Percentiles rank a stretch among this genome's conserved stretches.
Conservation (phyloP, 306 rosid genomes). For the Castanea crenata region DNA sequence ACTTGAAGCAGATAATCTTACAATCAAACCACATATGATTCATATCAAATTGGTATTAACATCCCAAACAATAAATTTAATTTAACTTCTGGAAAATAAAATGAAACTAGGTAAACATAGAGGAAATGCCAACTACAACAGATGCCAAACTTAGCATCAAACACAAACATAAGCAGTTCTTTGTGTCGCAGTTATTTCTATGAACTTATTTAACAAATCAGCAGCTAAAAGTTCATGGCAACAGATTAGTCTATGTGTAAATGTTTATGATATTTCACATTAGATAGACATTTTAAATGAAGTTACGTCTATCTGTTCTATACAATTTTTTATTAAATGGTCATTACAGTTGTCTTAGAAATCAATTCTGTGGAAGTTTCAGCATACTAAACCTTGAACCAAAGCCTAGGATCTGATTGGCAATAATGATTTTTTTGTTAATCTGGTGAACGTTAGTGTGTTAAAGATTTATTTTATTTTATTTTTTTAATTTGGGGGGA, state of each 20-base stretch:
- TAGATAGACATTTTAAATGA: background rate
- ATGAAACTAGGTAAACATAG: background rate
- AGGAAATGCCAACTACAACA: background rate
- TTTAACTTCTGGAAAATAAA: background rate
- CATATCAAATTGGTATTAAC: background rate
- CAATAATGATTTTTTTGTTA: background rate
- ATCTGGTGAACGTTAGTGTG: background rate
- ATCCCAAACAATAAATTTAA: background rate
- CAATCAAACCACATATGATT: background rate
- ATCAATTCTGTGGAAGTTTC: background rate
- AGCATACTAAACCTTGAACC: background rate
- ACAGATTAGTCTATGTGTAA: background rate
- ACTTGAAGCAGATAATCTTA: background rate
- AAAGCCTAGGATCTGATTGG: background rate
- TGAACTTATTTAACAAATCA: no score
- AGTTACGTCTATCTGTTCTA: background rate
- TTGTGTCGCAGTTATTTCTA: background rate
- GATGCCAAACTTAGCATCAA: background rate
- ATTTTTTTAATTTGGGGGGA: background rate
- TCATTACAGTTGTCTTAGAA: background rate
- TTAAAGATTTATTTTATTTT: background rate
- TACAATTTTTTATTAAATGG: background rate
- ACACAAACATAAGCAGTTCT: background rate
- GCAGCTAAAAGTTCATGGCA: background rate
- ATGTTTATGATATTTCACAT: background rate